Percentiles rank a stretch among this genome's conserved stretches.
Evolutionary conservation across 257 asterid species (phyloP).

Genomic region (Przewalskia tangutica): DNA sequence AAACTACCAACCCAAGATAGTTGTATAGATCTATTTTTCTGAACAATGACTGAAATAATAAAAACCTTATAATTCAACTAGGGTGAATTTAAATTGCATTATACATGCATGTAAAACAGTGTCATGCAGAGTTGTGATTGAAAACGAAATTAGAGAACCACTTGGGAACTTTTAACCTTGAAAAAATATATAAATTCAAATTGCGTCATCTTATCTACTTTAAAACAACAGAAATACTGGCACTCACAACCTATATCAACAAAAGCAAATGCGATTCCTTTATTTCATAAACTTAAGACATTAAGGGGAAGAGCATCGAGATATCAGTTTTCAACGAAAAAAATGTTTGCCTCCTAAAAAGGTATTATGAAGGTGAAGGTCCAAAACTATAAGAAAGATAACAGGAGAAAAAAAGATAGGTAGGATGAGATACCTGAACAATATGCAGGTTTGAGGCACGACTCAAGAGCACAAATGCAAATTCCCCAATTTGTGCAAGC

Average conservation of each 20-base stretch:
- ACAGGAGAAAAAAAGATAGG: background rate
- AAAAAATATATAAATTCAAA: background rate
- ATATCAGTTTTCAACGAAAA: background rate
- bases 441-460: slow-evolving; percentile 87
- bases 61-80: background rate
- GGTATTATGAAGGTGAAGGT: background rate
- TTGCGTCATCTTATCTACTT: background rate
- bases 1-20: background rate
- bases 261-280: background rate
- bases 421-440: slow-evolving; percentile 50
- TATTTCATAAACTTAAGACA: background rate
- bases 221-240: background rate
- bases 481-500: slow-evolving; percentile 96
- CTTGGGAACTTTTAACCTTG: background rate
- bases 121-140: background rate
- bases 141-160: background rate
- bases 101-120: background rate
- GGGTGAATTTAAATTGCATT: background rate
- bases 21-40: background rate
- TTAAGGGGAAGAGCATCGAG: background rate
- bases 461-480: slow-evolving; percentile 87
- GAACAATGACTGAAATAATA: background rate
- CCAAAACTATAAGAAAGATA: background rate
- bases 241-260: background rate
- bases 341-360: background rate